phyloP scores from a whole-genome alignment of 148 eudicot species.

The Vaccinium myrtillus region DNA sequence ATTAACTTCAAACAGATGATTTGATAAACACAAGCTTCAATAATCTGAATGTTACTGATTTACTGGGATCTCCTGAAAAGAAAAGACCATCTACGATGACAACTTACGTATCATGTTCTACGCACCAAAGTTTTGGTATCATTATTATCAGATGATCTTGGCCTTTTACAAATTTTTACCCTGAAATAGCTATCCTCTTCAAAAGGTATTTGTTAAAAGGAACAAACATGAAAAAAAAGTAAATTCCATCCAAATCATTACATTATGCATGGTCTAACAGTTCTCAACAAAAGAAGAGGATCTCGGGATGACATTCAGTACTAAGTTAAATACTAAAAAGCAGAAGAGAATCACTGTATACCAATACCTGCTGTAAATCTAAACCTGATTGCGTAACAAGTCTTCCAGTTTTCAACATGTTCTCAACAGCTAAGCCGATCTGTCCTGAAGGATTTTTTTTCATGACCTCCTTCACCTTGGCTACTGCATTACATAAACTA shows the following conservation, averaged over 20 bases:
- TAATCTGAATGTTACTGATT: neutral
- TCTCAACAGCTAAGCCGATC: constrained; percentile 65
- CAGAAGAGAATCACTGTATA: constrained; percentile 8
- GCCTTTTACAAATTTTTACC: neutral
- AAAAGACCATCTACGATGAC: neutral
- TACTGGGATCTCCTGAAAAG: neutral
- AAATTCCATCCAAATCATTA: neutral
- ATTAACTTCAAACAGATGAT: neutral
- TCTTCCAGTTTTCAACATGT: constrained; percentile 86
- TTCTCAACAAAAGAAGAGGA: neutral
- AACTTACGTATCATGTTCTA: neutral
- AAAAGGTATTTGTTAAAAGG: neutral
- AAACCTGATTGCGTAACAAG: constrained; percentile 58
- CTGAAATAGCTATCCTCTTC: neutral
- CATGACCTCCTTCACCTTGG: constrained; percentile 58
- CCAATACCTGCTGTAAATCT: constrained; percentile 83
- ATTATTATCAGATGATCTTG: neutral
- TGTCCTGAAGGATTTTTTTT: constrained; percentile 53
- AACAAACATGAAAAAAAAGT: neutral
- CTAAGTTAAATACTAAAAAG: neutral
- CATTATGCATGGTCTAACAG: neutral
- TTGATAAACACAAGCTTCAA: neutral
- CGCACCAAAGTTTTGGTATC: neutral
- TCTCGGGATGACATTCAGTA: neutral
- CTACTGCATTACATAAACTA: constrained; percentile 41